phyloP scores from a whole-genome alignment of 2,329 filamentous ascomycete genomes.

The Magnaporthiopsis poae region DNA sequence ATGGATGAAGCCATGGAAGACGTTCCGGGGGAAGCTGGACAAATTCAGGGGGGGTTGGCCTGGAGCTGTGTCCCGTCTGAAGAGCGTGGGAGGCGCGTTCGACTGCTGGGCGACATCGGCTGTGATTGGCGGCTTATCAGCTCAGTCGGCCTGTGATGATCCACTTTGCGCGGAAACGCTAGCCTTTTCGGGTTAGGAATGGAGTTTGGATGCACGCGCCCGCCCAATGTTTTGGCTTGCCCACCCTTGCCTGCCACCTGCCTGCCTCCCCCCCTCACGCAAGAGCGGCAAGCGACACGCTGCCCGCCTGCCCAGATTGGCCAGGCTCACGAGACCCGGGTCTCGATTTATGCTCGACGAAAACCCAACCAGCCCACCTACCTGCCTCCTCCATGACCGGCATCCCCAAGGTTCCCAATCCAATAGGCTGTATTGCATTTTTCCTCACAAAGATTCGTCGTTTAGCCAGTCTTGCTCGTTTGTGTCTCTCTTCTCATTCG shows the following conservation, averaged over 20 bases:
- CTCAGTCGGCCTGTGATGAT: neutral
- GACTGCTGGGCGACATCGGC: neutral
- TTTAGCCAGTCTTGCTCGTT: neutral
- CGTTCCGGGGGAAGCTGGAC: neutral
- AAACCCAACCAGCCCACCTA: constrained; percentile 1
- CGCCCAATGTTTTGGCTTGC: neutral
- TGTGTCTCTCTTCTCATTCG: neutral
- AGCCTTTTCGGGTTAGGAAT: neutral
- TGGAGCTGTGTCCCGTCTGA: neutral
- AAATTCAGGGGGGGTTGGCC: neutral
- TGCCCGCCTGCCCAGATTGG: neutral
- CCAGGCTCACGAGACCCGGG: neutral
- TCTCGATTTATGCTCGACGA: neutral
- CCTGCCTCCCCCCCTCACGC: no score
- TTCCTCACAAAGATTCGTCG: neutral
- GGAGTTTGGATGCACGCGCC: neutral
- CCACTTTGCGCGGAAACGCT: neutral
- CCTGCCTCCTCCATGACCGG: neutral
- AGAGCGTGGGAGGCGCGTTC: neutral
- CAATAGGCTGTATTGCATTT: neutral
- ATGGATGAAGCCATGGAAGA: neutral
- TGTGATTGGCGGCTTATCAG: neutral
- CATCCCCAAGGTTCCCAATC: neutral
- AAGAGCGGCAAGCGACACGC: neutral
- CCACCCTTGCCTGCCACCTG: neutral